Evolutionary conservation across 257 asterid genomes (phyloP), one percentile per base, ranked within the genome.

Genomic region (Eucommia ulmoides): DNA sequence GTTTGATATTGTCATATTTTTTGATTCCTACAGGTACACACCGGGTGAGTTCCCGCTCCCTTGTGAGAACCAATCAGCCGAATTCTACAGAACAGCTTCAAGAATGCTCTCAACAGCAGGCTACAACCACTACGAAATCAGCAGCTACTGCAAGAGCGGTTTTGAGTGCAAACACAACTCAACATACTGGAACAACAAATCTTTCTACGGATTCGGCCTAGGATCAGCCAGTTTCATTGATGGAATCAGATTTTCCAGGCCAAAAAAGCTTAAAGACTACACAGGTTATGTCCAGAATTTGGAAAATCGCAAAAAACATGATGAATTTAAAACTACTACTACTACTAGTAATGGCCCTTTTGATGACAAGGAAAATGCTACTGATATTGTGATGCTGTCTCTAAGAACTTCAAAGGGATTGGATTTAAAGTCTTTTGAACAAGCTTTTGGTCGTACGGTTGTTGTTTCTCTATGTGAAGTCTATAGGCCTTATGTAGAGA

Each of bases 11-110:
- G 15, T 1, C 1, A 0, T 42, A 42, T 6, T 8, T 42, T 42
- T 42, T 42, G 20, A 5, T 16, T 42, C 1, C 21, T 15, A 44
- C 85, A 89, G 97, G 74, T 89, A 82, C 50, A 73, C 78, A 1
- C 88, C 94, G 0, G 98, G 98, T 49, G 93, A 80, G 53, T 80
- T 70, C 25, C 96, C 98, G 41, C 72, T 89, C 64, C 98, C 98
- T 56, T 78, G 82, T 20, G 96, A 89, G 67, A 73, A 76, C 38
- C 82, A 71, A 46, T 79, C 98, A 1, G 93, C 98, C 3, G 93
- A 82, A 51, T 78, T 80, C 15, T 89, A 89, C 72, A 78, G 56
- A 72, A 80, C 25, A 69, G 98, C 96, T 58, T 85, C 98, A 47
- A 60, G 70, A 58, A 74, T 73, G 78, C 86, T 89, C 26, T 42